Evolutionary conservation across 371 early-diverging fungal species (phyloP), one percentile per base, ranked within the genome.

Genomic region (Syncephalastrum sp.): DNA sequence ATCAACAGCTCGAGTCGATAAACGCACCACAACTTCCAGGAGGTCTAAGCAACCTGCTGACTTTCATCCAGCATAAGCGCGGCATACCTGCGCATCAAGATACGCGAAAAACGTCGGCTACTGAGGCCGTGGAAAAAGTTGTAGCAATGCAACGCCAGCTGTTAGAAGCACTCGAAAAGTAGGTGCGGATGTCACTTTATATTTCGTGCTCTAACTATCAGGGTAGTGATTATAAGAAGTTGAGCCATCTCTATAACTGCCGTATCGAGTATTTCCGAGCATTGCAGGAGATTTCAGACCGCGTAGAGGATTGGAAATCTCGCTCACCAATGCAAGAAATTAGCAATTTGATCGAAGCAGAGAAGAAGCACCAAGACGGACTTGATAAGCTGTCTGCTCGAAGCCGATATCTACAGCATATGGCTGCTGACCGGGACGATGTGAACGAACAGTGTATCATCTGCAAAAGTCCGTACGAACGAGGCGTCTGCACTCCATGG

Each of bases 211-310:
- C 38, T 33, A 33, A 33, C 38, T 33, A 33, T 33, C 38, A 5
- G 12, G 5, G 10, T 12, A 66, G 61, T 53, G 82, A 69, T 45
- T 55, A 74, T 19, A 57, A 66, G 5, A 59, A 59, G 17, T 57
- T 83, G 1, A 65, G 59, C 24, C 69, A 69, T 3, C 29, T 70
- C 2, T 64, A 64, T 38, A 75, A 76, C 52, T 53, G 72, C 12
- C 82, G 87, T 6, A 76, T 84, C 15, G 77, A 72, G 14, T 88
- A 85, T 59, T 88, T 75, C 53, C 65, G 72, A 7, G 69, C 71
- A 12, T 72, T 88, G 2, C 86, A 90, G 60, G 53, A 55, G 1
- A 68, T 88, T 16, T 85, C 86, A 0, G 84, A 85, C 46, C 71
- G 69, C 10, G 64, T 74, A 5, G 27, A 41, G 14, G 65, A 53